A percentile compares a stretch with the other conserved stretches of the same genome.
Evolutionary conservation across 1,139 yeast species (phyloP).

Genomic region (Diutina mesorugosa): DNA sequence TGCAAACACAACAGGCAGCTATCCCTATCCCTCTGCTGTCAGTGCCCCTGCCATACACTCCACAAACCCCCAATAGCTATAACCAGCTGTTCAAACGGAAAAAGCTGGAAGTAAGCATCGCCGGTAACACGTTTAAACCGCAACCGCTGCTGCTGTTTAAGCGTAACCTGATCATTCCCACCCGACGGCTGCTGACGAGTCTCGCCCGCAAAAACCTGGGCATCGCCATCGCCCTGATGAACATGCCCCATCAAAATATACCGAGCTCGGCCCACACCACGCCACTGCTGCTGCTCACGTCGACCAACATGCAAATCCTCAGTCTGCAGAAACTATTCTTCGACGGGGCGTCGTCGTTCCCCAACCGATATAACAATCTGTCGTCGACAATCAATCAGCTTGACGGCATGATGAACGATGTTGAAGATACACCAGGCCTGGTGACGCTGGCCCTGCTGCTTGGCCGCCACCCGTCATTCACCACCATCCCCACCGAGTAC

Average conservation of each 20-base stretch:
- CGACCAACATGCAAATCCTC: constrained; percentile 16
- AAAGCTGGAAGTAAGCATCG: constrained; percentile 23
- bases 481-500: constrained; percentile 5
- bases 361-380: background rate
- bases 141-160: background rate
- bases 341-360: constrained; percentile 8
- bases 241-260: background rate
- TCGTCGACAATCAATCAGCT: background rate
- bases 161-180: background rate
- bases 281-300: constrained; percentile 9
- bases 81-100: constrained; percentile 29
- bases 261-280: background rate
- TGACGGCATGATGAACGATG: constrained; percentile 4
- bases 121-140: constrained; percentile 4
- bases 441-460: constrained; percentile 12
- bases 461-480: constrained; percentile 4
- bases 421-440: constrained; percentile 14
- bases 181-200: background rate
- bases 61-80: constrained; percentile 15
- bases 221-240: background rate
- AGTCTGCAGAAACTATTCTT: constrained; percentile 18
- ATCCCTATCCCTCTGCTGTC: constrained; percentile 7
- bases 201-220: background rate
- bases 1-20: constrained; percentile 6
- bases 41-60: constrained; percentile 9